Percentiles rank a stretch among this genome's conserved stretches.
Evolutionary conservation across 225 moss, liverwort and hornwort genomes (phyloP).

Genomic region (Bryum argenteum): DNA sequence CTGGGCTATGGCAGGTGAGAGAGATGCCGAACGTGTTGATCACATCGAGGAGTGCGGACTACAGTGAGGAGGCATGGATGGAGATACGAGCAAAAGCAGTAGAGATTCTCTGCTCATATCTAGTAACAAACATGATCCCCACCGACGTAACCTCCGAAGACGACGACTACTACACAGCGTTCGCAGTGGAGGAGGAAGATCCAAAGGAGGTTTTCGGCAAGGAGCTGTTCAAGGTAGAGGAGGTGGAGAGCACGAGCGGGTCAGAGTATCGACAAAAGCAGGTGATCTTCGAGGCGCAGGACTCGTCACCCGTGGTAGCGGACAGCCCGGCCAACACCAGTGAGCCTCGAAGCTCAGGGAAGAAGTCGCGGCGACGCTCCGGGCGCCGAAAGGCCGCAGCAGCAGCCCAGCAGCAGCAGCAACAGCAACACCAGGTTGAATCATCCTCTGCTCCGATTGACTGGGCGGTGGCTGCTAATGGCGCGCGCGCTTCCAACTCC

Average conservation of each 20-base stretch:
- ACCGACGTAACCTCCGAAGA: conserved; percentile 72
- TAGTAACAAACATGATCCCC: conserved; percentile 70
- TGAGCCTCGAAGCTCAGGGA: conserved; percentile 66
- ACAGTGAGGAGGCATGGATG: conserved; percentile 96
- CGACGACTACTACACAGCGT: conserved; percentile 62
- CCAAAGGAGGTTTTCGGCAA: conserved; percentile 44
- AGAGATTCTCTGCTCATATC: conserved; percentile 74
- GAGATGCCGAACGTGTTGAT: conserved; percentile 95
- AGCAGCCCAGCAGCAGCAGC: conserved; percentile 29
- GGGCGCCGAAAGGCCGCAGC: conserved; percentile 69
- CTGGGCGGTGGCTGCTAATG: conserved; percentile 26
- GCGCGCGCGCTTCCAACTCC: conserved; percentile 22
- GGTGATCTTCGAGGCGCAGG: conserved; percentile 81
- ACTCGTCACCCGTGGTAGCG: conserved; percentile 49
- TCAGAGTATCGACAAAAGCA: conserved; percentile 88
- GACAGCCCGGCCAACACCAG: conserved; percentile 54
- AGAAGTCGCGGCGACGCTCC: conserved; percentile 76
- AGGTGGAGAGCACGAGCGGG: conserved; percentile 56
- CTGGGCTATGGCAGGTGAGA: conserved; percentile 63
- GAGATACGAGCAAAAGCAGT: conserved; percentile 83
- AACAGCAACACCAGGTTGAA: too few relatives aligned
- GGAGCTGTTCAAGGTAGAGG: conserved; percentile 44
- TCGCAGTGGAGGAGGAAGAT: conserved; percentile 59
- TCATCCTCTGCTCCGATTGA: not conserved
- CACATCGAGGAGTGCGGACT: conserved; percentile 87